phyloP scores from a whole-genome alignment of 495 filamentous ascomycete genomes.

The Aspergillus baeticus region DNA sequence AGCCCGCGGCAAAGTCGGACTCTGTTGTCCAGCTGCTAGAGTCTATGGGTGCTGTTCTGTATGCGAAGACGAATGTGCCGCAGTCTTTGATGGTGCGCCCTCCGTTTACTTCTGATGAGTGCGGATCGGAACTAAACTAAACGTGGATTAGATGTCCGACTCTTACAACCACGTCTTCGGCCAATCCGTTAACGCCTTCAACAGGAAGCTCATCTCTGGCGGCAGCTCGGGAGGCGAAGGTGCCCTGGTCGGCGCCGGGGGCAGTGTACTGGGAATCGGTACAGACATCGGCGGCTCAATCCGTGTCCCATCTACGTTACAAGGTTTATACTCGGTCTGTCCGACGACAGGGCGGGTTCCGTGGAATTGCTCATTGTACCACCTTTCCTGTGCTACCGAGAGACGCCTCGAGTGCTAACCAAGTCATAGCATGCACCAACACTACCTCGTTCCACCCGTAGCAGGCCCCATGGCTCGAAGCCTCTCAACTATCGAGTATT shows the following conservation, averaged over 20 bases:
- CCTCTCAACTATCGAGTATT: conserved; percentile 40
- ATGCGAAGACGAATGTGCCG: conserved; percentile 63
- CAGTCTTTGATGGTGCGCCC: conserved; percentile 49
- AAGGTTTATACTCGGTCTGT: conserved; percentile 64
- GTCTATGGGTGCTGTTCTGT: conserved; percentile 51
- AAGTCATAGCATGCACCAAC: conserved; percentile 22
- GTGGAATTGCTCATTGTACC: conserved; percentile 32
- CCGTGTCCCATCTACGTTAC: conserved; percentile 60
- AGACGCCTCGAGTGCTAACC: background rate
- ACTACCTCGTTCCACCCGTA: conserved; percentile 34
- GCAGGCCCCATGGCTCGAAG: conserved; percentile 45
- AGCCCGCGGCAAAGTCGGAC: conserved; percentile 29
- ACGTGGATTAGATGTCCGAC: conserved; percentile 52
- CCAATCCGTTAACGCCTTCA: conserved; percentile 56
- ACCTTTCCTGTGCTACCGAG: background rate
- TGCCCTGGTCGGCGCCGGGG: conserved; percentile 57
- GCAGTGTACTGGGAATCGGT: conserved; percentile 63
- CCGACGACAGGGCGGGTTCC: conserved; percentile 62
- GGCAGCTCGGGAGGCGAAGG: conserved; percentile 68
- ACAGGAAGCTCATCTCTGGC: conserved; percentile 55
- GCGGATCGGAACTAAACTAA: background rate
- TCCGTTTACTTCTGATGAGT: background rate
- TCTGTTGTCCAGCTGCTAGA: conserved; percentile 31
- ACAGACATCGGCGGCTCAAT: conserved; percentile 71
- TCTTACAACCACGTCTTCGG: conserved; percentile 44